These are phyloP conservation scores for Adansonia gregorii DNA, from an alignment of 441 rosid species.

Conservation along the genomic window DNA sequence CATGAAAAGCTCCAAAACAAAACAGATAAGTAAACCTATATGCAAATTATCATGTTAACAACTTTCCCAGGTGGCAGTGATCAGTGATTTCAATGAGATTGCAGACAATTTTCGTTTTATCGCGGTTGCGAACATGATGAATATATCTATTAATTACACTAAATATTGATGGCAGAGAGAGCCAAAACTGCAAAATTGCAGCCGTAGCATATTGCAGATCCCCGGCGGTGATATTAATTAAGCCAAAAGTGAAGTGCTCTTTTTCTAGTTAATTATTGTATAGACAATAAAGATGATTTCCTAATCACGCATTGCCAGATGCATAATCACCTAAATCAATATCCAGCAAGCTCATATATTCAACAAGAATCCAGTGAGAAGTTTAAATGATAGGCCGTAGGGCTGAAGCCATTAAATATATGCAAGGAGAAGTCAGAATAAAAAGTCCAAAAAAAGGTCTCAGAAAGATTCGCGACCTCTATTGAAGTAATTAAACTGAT, in stretches of 20 bases:
- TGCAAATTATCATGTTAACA: background rate
- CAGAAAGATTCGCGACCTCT: background rate
- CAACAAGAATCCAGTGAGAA: no score
- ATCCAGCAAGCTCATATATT: no score
- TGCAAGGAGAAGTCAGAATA: background rate
- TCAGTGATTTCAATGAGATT: no score
- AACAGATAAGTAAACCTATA: constrained; percentile 5
- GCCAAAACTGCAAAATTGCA: no score
- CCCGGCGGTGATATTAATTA: background rate
- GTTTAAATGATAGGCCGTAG: no score
- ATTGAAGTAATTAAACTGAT: background rate
- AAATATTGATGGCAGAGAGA: no score
- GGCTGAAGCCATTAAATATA: background rate
- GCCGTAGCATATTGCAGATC: no score
- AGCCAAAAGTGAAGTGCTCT: background rate
- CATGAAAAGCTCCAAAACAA: background rate
- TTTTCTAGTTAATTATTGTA: background rate
- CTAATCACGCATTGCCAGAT: background rate
- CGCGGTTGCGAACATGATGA: no score
- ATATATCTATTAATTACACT: no score
- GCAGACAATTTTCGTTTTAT: no score
- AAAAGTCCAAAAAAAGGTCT: background rate
- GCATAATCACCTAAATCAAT: no score
- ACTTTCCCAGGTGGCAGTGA: background rate
- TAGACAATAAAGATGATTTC: background rate